Evolutionary conservation across 2,329 filamentous ascomycete genomes (phyloP).

Genomic region (Trichoderma hamatum): DNA sequence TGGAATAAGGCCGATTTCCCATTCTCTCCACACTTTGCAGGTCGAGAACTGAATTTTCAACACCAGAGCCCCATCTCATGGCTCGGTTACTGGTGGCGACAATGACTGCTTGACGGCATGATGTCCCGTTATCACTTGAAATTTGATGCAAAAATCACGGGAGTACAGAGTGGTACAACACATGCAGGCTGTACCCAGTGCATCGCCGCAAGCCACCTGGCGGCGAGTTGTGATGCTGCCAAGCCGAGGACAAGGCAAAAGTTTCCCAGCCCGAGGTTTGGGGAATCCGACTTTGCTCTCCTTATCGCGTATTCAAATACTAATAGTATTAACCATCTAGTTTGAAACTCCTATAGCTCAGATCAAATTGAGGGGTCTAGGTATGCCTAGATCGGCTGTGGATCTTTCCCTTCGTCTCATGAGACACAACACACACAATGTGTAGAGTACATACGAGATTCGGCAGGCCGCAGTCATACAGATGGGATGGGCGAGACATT

Average conservation of each 20-base stretch:
- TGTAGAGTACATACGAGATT: neutral
- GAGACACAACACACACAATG: neutral
- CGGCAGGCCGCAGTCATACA: neutral
- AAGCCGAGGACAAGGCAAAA: neutral
- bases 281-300: neutral
- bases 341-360: neutral
- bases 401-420: neutral
- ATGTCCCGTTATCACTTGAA: neutral
- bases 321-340: no score
- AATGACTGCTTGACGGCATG: neutral
- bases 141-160: neutral
- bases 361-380: neutral
- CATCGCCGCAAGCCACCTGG: neutral
- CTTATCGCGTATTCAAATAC: neutral
- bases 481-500: slow-evolving; percentile 6
- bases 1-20: neutral
- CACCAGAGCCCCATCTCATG: neutral
- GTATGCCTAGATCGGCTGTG: slow-evolving; percentile 1
- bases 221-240: slow-evolving; percentile 4
- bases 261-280: neutral
- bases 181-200: slow-evolving; percentile 4
- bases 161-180: neutral
- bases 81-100: slow-evolving; percentile 15
- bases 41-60: slow-evolving; percentile 4
- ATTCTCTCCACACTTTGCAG: neutral